These are phyloP conservation scores for Pseudogymnoascus sp. DNA, from an alignment of 2,329 filamentous ascomycete species.

Conservation along the genomic window DNA sequence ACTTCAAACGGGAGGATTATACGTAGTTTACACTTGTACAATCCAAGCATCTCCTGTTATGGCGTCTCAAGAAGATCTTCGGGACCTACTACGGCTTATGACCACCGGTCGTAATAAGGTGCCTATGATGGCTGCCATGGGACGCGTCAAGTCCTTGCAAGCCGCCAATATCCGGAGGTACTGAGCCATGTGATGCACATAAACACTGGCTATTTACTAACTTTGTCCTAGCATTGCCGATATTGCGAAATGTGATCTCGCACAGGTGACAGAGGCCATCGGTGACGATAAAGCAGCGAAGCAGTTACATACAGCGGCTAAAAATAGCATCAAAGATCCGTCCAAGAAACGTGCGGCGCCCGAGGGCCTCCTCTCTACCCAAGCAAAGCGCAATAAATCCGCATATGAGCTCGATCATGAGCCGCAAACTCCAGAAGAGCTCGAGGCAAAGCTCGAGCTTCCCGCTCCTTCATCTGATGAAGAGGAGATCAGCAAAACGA, in stretches of 20 bases:
- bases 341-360: slow-evolving; percentile 21
- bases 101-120: slow-evolving; percentile 47
- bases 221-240: slow-evolving; percentile 22
- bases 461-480: slow-evolving; percentile 50
- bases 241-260: slow-evolving; percentile 22
- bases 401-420: slow-evolving; percentile 24
- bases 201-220: slow-evolving; percentile 11
- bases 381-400: slow-evolving; percentile 22
- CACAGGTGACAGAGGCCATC: slow-evolving; percentile 20
- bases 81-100: slow-evolving; percentile 54
- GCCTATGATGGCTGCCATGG: slow-evolving; percentile 52
- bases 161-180: slow-evolving; percentile 49
- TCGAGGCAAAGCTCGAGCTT: slow-evolving; percentile 56
- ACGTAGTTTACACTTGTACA: not conserved
- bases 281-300: slow-evolving; percentile 27
- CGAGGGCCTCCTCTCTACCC: slow-evolving; percentile 14
- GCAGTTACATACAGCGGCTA: slow-evolving; percentile 26
- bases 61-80: slow-evolving; percentile 51
- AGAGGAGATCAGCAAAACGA: slow-evolving; percentile 48
- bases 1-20: not conserved
- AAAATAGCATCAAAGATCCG: slow-evolving; percentile 17
- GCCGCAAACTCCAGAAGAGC: slow-evolving; percentile 41
- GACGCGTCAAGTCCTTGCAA: slow-evolving; percentile 51
- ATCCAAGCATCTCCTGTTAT: slow-evolving; percentile 29
- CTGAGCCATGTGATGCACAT: not conserved